Evolutionary conservation across 352 stramenopile species (phyloP).

Genomic region (Phytopythium aichiense): DNA sequence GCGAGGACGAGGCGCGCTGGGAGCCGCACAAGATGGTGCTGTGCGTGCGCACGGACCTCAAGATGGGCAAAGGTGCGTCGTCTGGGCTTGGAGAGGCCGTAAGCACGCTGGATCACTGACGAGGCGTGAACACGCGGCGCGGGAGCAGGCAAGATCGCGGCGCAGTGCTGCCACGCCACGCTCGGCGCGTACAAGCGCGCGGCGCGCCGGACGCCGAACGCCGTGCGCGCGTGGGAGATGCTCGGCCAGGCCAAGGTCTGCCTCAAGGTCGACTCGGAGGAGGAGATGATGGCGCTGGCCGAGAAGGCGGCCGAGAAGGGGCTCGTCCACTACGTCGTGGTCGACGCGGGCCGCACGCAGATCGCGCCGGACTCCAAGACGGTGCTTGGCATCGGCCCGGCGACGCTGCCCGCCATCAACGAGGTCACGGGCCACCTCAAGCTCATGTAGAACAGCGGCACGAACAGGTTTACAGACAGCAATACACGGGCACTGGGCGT

Average conservation of each 20-base stretch:
- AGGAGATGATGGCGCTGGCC: conserved; percentile 71
- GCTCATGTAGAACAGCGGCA: conserved; percentile 50
- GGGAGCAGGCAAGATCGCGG: conserved; percentile 84
- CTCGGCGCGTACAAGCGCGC: conserved; percentile 94
- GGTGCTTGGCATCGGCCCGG: conserved; percentile 75
- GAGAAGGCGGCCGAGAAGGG: conserved; percentile 53
- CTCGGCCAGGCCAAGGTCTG: conserved; percentile 84
- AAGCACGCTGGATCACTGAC: background rate
- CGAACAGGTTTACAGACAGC: background rate
- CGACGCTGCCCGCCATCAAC: conserved; percentile 62
- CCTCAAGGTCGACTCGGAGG: conserved; percentile 82
- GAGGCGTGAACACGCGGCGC: too few species aligned
- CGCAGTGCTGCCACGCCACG: conserved; percentile 88
- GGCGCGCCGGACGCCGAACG: conserved; percentile 66
- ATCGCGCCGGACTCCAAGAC: conserved; percentile 85
- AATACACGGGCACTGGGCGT: background rate
- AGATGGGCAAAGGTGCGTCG: conserved; percentile 94
- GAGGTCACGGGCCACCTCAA: conserved; percentile 80
- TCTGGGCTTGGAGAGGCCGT: too few species aligned
- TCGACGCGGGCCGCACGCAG: conserved; percentile 81
- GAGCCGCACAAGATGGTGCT: conserved; percentile 93
- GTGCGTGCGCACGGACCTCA: conserved; percentile 92
- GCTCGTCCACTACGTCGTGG: conserved; percentile 81
- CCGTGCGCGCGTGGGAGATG: conserved; percentile 74
- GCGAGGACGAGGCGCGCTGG: conserved; percentile 50